A percentile compares a stretch with the other conserved stretches of the same genome.
Conservation (phyloP, 2,329 filamentous ascomycete genomes). For the Ophiostoma sp. region DNA sequence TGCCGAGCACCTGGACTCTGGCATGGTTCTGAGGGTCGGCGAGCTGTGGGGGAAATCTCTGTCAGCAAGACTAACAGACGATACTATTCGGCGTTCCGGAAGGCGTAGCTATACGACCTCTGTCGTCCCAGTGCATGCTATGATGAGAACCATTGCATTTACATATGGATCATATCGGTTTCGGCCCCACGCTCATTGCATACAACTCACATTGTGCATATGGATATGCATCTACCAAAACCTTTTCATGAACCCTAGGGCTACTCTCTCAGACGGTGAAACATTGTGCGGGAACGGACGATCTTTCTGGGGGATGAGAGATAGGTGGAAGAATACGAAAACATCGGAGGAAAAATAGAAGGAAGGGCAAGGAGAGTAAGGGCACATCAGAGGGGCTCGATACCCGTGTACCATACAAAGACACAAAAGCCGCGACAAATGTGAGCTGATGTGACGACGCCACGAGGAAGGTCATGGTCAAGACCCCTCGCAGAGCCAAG, state of each 20-base stretch:
- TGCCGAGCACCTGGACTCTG: slow-evolving; percentile 91
- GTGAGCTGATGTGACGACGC: slow-evolving; percentile 1
- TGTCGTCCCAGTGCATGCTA: background rate
- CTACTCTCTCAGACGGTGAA: background rate
- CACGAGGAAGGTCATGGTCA: background rate
- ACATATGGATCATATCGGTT: background rate
- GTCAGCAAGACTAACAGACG: too few relatives aligned
- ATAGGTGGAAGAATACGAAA: background rate
- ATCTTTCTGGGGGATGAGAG: slow-evolving; percentile 20
- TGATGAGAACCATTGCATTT: background rate
- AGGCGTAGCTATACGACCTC: background rate
- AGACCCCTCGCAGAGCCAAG: background rate
- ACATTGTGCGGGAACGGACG: slow-evolving; percentile 10
- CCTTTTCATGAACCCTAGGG: background rate
- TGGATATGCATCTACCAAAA: background rate
- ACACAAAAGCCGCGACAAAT: background rate
- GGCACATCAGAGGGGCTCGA: background rate
- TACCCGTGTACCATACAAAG: background rate
- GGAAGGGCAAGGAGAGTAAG: background rate
- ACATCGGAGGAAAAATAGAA: background rate
- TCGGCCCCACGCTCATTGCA: background rate
- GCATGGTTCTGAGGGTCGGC: slow-evolving; percentile 74
- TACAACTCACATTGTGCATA: background rate
- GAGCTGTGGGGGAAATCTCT: too few relatives aligned
- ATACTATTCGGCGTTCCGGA: too few relatives aligned